phyloP scores from a whole-genome alignment of 768 basidiomycete genomes.

The Trametes punicea region DNA sequence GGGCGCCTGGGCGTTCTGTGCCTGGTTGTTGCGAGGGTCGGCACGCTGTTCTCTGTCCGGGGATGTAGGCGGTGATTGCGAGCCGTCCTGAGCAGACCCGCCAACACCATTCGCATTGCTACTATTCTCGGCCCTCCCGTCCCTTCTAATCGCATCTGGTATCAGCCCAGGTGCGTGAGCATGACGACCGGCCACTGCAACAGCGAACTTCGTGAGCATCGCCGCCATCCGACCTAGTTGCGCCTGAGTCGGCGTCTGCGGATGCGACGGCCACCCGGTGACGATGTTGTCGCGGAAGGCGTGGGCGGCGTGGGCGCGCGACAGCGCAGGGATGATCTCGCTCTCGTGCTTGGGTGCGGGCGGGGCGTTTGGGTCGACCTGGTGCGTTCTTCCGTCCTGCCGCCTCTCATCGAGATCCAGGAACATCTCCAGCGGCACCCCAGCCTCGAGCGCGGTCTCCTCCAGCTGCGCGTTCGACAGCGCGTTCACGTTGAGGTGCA shows the following conservation, averaged over 20 bases:
- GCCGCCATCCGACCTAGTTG: constrained; percentile 56
- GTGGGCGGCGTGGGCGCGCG: constrained; percentile 1
- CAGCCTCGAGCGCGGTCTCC: constrained; percentile 64
- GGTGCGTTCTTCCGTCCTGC: background rate
- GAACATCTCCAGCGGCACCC: constrained; percentile 53
- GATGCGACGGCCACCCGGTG: constrained; percentile 23
- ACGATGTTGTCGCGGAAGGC: constrained; percentile 12
- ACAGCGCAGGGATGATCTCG: background rate
- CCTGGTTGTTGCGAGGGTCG: background rate
- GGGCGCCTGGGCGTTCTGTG: background rate
- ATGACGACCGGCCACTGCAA: constrained; percentile 35
- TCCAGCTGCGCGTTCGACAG: constrained; percentile 54
- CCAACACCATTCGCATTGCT: background rate
- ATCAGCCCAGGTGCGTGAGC: constrained; percentile 18
- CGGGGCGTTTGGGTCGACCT: background rate
- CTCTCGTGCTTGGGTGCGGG: background rate
- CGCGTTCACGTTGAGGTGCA: constrained; percentile 62
- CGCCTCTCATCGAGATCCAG: constrained; percentile 19
- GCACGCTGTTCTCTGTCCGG: background rate
- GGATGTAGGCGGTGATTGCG: background rate
- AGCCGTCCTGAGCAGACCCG: background rate
- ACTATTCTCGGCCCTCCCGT: background rate
- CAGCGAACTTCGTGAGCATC: constrained; percentile 50
- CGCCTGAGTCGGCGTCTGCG: constrained; percentile 47
- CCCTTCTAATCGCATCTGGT: background rate